phyloP scores from a whole-genome alignment of 495 filamentous ascomycete genomes.

The Durotheca rogersii region DNA sequence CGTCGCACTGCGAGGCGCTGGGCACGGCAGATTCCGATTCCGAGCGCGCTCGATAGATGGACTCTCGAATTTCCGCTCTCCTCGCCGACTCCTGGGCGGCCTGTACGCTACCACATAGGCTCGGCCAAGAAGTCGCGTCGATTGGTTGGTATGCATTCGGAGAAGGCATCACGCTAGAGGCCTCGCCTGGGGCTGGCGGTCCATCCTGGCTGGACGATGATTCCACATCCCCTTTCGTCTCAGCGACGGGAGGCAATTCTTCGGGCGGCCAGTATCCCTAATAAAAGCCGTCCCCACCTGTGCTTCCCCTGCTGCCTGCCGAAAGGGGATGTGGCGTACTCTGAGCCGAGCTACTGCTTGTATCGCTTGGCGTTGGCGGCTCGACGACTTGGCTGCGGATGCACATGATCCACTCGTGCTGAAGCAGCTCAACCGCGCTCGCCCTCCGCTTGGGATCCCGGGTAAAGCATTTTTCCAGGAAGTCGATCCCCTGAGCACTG shows the following conservation, averaged over 20 bases:
- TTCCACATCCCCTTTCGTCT: constrained; percentile 12
- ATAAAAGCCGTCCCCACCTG: constrained; percentile 33
- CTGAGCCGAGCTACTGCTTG: constrained; percentile 43
- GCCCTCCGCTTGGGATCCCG: constrained; percentile 77
- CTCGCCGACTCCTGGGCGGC: constrained; percentile 30
- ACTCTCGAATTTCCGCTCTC: constrained; percentile 28
- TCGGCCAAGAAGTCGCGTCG: constrained; percentile 2
- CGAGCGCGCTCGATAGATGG: constrained; percentile 18
- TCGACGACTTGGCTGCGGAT: constrained; percentile 58
- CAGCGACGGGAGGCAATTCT: constrained; percentile 21
- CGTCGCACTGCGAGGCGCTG: background rate
- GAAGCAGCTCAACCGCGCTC: constrained; percentile 84
- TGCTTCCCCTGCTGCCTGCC: constrained; percentile 26
- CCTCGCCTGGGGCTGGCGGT: background rate
- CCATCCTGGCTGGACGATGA: background rate
- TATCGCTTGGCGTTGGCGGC: constrained; percentile 54
- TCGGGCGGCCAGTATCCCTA: constrained; percentile 30
- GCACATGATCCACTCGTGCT: constrained; percentile 91
- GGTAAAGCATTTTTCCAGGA: constrained; percentile 82
- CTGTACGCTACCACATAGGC: constrained; percentile 16
- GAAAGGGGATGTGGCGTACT: constrained; percentile 37
- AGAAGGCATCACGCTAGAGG: background rate
- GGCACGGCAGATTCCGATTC: constrained; percentile 25
- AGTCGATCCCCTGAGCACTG: constrained; percentile 80
- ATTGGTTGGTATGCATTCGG: background rate